A percentile compares a stretch with the other conserved stretches of the same genome.
These are phyloP conservation scores for Mortierella antarctica DNA, from an alignment of 192 early-diverging fungal genomes.

Conservation along the genomic window DNA sequence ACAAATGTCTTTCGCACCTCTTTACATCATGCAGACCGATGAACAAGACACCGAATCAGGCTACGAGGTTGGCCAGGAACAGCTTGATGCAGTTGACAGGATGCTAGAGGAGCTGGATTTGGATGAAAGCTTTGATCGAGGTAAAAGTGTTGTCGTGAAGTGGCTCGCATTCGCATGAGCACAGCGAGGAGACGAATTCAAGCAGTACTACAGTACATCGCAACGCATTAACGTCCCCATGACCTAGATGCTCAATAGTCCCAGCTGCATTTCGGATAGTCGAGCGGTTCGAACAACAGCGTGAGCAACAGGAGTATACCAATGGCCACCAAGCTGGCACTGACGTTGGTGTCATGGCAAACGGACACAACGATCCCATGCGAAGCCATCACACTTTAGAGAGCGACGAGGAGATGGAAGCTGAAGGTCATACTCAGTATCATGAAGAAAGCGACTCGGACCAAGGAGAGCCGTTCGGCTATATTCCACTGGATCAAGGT, in stretches of 20 bases:
- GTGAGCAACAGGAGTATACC: slow-evolving; percentile 5
- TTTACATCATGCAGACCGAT: slow-evolving; percentile 10
- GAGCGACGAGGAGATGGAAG: background rate
- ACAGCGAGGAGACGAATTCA: too few relatives aligned
- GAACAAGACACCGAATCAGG: slow-evolving; percentile 16
- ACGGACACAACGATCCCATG: background rate
- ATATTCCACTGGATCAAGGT: slow-evolving; percentile 46
- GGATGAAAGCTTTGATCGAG: slow-evolving; percentile 40
- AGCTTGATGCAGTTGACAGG: slow-evolving; percentile 49
- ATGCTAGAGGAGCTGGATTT: slow-evolving; percentile 47
- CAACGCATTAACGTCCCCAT: too few relatives aligned
- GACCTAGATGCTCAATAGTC: slow-evolving; percentile 25
- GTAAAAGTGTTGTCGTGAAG: slow-evolving; percentile 6
- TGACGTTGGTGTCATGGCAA: background rate
- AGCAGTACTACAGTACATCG: too few relatives aligned
- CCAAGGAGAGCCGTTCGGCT: slow-evolving; percentile 22
- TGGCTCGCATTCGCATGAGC: too few relatives aligned
- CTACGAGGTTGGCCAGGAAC: slow-evolving; percentile 48
- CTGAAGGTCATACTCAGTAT: background rate
- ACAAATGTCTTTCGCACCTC: background rate
- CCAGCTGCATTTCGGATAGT: slow-evolving; percentile 48
- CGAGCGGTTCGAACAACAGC: slow-evolving; percentile 33
- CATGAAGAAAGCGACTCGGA: slow-evolving; percentile 4
- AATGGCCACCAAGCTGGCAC: background rate
- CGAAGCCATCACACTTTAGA: background rate